phyloP scores from a whole-genome alignment of 2,329 filamentous ascomycete species.

The Aspergillus unguis region DNA sequence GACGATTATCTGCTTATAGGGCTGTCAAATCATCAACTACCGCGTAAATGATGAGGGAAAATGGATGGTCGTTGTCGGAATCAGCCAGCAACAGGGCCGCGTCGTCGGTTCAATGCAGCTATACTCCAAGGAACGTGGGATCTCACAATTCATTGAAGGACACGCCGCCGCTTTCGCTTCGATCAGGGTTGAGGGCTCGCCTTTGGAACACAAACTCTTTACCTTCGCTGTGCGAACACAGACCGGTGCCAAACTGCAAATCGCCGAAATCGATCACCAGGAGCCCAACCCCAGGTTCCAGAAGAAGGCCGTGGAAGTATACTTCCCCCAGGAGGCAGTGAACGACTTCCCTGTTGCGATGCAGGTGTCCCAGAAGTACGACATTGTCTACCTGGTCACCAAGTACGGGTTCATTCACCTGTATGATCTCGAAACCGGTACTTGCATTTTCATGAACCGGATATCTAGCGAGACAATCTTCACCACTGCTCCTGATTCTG shows the following conservation, averaged over 20 bases:
- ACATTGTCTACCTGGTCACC: conserved; percentile 93
- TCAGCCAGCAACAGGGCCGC: conserved; percentile 86
- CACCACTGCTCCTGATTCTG: conserved; percentile 78
- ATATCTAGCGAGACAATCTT: conserved; percentile 99
- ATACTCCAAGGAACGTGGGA: conserved; percentile 91
- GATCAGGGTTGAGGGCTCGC: conserved; percentile 80
- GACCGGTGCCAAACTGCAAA: conserved; percentile 89
- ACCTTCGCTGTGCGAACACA: conserved; percentile 91
- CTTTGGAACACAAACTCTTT: conserved; percentile 90
- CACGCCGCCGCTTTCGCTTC: conserved; percentile 94
- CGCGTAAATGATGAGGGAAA: conserved; percentile 92
- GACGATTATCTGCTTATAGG: conserved; percentile 48
- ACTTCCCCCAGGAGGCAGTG: conserved; percentile 90
- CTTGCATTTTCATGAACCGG: conserved; percentile 98
- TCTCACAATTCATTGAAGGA: conserved; percentile 96
- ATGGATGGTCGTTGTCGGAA: conserved; percentile 98
- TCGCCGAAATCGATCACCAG: conserved; percentile 95
- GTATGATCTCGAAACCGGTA: conserved; percentile 93
- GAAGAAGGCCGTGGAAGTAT: conserved; percentile 97
- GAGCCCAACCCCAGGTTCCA: conserved; percentile 82
- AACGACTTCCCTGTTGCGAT: conserved; percentile 98
- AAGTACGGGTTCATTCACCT: conserved; percentile 99
- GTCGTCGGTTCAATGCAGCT: conserved; percentile 96
- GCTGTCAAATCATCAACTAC: conserved; percentile 99
- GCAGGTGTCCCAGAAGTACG: conserved; percentile 95